Evolutionary conservation across 2,329 filamentous ascomycete genomes (phyloP), one percentile per base, ranked within the genome.

Genomic region (Septoria petroselini): DNA sequence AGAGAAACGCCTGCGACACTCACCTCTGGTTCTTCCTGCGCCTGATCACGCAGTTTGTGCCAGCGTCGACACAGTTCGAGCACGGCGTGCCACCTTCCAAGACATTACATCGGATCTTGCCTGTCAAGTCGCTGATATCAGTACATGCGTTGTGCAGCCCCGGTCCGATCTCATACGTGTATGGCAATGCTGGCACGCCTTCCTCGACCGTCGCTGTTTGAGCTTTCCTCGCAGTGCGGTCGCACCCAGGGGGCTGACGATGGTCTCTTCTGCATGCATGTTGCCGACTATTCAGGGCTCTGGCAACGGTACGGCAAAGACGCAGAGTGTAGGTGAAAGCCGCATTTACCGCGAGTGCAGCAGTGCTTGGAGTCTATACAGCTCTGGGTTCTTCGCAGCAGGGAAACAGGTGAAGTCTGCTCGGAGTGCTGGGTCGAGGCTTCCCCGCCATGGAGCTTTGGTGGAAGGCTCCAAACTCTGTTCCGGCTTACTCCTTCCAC

Each of bases 21-120:
- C 23, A 56, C 57, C 57, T 55, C 38, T 59, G 55, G 30, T 58
- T 58, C 48, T 59, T 59, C 18, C 57, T 40, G 4, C 55, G 42
- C 17, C 57, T 39, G 9, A 56, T 53, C 14, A 59, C 48, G 41
- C 57, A 58, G 18, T 37, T 47, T 15, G 55, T 54, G 33, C 46
- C 53, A 17, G 53, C 55, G 34, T 58, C 55, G 4, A 57, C 55
- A 33, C 57, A 59, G n/a, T 59, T 58, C 9, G 50, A 50, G 43
- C 57, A 59, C 18, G 57, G 57, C 50, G 51, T 54, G 21, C 51
- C 55, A 15, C 34, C 49, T 19, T 59, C 57, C 30, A 56, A 46
- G 11, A 59, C 52, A 30, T 58, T 59, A 38, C 57, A 58, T 30
- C 51, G 44, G 12, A 59, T 51, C 33, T 59, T 56, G 35, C 41